A percentile compares a stretch with the other conserved stretches of the same genome.
Conservation (phyloP, 2,329 filamentous ascomycete species). For the Aureobasidium zeae region DNA sequence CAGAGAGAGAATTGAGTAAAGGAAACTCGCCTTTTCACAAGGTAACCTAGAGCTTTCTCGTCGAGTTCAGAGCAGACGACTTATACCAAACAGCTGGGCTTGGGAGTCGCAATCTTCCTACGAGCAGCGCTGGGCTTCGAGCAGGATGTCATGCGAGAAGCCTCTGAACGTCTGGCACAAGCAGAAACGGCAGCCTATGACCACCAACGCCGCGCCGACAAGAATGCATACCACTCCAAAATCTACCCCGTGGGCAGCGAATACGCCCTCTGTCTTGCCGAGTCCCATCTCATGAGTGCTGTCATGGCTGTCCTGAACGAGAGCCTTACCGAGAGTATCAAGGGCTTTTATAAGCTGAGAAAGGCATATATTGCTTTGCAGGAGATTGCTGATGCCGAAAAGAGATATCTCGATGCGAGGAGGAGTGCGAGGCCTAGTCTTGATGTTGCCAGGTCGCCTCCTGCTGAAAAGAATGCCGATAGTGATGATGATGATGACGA, state of each 20-base stretch:
- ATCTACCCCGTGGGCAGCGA: slow-evolving; percentile 81
- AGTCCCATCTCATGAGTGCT: slow-evolving; percentile 81
- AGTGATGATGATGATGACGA: slow-evolving; percentile 29
- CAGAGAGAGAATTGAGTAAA: slow-evolving; percentile 61
- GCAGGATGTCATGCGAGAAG: slow-evolving; percentile 81
- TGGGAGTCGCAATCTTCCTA: slow-evolving; percentile 75
- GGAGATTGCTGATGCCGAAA: slow-evolving; percentile 66
- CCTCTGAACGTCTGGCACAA: slow-evolving; percentile 59
- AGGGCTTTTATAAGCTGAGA: slow-evolving; percentile 83
- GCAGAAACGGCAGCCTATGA: slow-evolving; percentile 69
- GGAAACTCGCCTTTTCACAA: slow-evolving; percentile 80
- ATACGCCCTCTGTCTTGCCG: slow-evolving; percentile 72
- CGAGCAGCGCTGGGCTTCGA: slow-evolving; percentile 82
- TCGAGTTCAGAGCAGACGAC: neutral
- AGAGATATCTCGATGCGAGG: slow-evolving; percentile 42
- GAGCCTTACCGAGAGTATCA: slow-evolving; percentile 81
- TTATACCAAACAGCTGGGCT: slow-evolving; percentile 51
- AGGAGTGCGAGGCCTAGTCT: slow-evolving; percentile 20
- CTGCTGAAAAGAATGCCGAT: neutral
- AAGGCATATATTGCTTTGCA: slow-evolving; percentile 82
- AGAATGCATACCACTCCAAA: slow-evolving; percentile 49
- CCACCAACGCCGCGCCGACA: slow-evolving; percentile 67
- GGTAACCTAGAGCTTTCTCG: slow-evolving; percentile 33
- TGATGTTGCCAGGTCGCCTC: neutral
- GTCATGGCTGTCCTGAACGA: slow-evolving; percentile 86